Evolutionary conservation across 331 rosid species (phyloP), one percentile per base, ranked within the genome.

Genomic region (Rhamnella rubrinervis): DNA sequence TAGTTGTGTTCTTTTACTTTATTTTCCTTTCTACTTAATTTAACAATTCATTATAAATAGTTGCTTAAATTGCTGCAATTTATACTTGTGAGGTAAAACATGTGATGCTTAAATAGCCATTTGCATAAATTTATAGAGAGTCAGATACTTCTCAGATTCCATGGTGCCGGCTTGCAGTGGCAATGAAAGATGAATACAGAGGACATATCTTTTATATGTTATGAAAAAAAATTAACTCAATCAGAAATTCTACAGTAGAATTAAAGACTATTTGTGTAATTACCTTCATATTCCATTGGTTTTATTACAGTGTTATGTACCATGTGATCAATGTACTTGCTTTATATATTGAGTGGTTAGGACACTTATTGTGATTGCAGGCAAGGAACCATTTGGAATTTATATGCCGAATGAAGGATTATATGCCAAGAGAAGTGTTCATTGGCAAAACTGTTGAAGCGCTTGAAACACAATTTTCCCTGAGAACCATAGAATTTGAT

Each of bases 341-440:
- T 23, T 31, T 14, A 13, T 14, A 13, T 16, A 16, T 44, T 20
- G 39, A 49, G 19, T 28, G 55, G 28, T 47, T 44, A 21, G 57
- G 67, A 35, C 64, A 28, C 7, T 52, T 60, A 66, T 37, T 61
- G 6, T 59, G 59, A 49, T 67, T 49, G 39, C 80, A 92, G 96
- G 88, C 85, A 19, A 81, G 96, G 64, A 70, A 50, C 61, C 96
- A 89, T 75, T 71, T 41, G 67, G 96, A 92, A 71, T 92, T 89
- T 71, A 50, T 92, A 64, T 89, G 89, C 81, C 40, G 84, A 78
- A 77, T 87, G 95, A 89, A 85, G 80, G 92, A 92, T 49, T 71
- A 79, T 69, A 74, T 89, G 75, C 78, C 96, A 62, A 85, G 95
- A 84, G 80, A 85, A 59, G 65, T 67, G 46, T 89, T 92, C 75